A percentile compares a stretch with the other conserved stretches of the same genome.
Evolutionary conservation across 768 basidiomycete species (phyloP).

Genomic region (Paxillus ammoniavirescens): DNA sequence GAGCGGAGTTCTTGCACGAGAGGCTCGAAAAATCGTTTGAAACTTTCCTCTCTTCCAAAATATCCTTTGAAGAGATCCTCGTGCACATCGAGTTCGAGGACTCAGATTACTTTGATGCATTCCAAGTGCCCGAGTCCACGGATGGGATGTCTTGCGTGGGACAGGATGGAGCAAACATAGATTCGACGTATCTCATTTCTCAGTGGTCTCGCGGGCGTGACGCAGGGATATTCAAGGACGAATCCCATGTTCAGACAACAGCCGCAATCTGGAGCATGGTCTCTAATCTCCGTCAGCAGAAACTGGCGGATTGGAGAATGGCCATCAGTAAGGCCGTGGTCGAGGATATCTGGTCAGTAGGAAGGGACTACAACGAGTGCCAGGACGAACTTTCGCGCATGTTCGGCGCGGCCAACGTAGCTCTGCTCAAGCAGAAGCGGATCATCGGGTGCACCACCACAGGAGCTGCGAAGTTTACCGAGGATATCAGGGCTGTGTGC

Average conservation of each 20-base stretch:
- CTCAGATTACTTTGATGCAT: constrained; percentile 42
- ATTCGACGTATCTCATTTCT: constrained; percentile 42
- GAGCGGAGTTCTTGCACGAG: constrained; percentile 2
- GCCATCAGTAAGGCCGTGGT: constrained; percentile 36
- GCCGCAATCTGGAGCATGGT: constrained; percentile 39
- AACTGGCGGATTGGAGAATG: constrained; percentile 33
- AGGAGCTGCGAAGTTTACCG: constrained; percentile 59
- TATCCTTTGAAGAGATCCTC: constrained; percentile 34
- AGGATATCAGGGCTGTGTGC: constrained; percentile 42
- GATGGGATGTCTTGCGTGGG: constrained; percentile 51
- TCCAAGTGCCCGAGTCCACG: constrained; percentile 37
- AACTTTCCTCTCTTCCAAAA: constrained; percentile 20
- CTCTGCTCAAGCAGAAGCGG: constrained; percentile 42
- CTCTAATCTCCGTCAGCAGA: constrained; percentile 21
- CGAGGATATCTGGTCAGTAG: constrained; percentile 30
- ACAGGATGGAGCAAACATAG: constrained; percentile 35
- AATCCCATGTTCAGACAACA: constrained; percentile 22
- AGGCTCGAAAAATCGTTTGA: constrained; percentile 31
- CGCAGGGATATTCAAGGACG: constrained; percentile 40
- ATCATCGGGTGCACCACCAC: constrained; percentile 72
- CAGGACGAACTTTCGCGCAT: constrained; percentile 36
- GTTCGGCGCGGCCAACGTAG: constrained; percentile 32
- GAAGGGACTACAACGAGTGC: constrained; percentile 39
- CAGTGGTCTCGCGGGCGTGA: constrained; percentile 45
- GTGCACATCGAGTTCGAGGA: constrained; percentile 53